Evolutionary conservation across 176 grass and related monocot species (phyloP), one percentile per base, ranked within the genome.

Genomic region (Oryza glumipatula): DNA sequence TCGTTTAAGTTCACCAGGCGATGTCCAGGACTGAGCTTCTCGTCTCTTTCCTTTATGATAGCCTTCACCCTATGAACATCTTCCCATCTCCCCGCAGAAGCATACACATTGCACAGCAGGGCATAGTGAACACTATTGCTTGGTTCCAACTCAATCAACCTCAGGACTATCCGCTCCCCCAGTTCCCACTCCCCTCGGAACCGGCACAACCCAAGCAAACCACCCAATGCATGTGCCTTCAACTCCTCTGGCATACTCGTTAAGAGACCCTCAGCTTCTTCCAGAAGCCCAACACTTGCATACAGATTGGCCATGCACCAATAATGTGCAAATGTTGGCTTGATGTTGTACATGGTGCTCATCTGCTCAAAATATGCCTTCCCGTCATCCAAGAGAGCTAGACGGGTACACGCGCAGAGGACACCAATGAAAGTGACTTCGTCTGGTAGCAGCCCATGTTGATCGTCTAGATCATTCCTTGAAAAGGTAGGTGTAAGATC

Each of bases 251-350:
- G 88, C 39, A 89, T 82, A 15, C 43, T 64, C 67, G 21, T 78
- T 81, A 94, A 63, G 21, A 91, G 15, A 24, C 52, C 24, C 64
- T 76, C 82, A 0, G 79, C 86, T 72, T 94, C 86, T 76, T 88
- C 73, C 24, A 86, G 44, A 80, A 90, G 84, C 3, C 88, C 88
- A 67, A 86, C 82, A 64, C 82, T 84, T 7, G 83, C 86, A 86
- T 88, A 92, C 3, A 90, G 84, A 73, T 95, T 92, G 12, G 90
- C 93, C 90, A 95, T 84, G 66, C 93, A 95, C 93, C 93, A 95
- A 70, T 86, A 91, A 82, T 95, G 90, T 0, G 90, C 88, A 67
- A 95, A 95, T 70, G 88, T 87, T 3, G 86, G 90, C 26, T 52
- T 91, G 28, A 93, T 52, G 66, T 84, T 79, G 84, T 91, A 93